phyloP scores from a whole-genome alignment of 1,284 basidiomycete species.

The Trichosporon ovoides region DNA sequence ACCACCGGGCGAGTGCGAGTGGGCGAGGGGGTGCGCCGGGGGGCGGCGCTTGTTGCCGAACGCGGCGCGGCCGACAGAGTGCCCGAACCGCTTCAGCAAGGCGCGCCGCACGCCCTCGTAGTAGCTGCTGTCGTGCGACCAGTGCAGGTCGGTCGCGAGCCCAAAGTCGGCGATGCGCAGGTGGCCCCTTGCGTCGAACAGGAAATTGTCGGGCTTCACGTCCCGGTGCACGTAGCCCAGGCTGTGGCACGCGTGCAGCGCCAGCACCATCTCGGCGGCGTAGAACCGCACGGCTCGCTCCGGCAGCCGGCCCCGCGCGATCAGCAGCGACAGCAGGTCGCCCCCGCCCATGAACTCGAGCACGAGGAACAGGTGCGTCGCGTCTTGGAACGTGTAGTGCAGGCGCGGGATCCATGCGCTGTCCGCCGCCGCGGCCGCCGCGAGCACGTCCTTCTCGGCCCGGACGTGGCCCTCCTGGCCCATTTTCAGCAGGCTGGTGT shows the following conservation, averaged over 20 bases:
- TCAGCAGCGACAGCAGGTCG: constrained; percentile 89
- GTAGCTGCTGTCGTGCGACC: constrained; percentile 84
- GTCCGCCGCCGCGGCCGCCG: constrained; percentile 45
- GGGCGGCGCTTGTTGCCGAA: constrained; percentile 15
- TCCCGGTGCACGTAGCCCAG: constrained; percentile 96
- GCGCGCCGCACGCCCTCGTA: constrained; percentile 90
- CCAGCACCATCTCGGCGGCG: constrained; percentile 96
- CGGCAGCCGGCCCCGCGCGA: constrained; percentile 87
- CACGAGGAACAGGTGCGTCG: constrained; percentile 87
- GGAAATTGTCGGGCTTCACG: constrained; percentile 94
- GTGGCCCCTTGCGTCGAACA: constrained; percentile 88
- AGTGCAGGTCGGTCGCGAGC: constrained; percentile 62
- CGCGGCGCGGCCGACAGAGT: constrained; percentile 59
- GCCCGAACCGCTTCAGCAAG: constrained; percentile 84
- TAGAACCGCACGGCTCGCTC: constrained; percentile 94
- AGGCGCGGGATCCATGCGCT: constrained; percentile 83
- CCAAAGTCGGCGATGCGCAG: constrained; percentile 95
- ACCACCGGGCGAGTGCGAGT: constrained; percentile 57
- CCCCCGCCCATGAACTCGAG: constrained; percentile 94
- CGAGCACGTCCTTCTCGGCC: constrained; percentile 47
- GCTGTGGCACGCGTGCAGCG: constrained; percentile 86
- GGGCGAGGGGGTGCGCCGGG: neutral
- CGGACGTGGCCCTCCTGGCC: constrained; percentile 77
- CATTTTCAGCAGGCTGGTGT: constrained; percentile 74
- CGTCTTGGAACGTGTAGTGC: constrained; percentile 72